Evolutionary conservation across 345 rosid species (phyloP), one percentile per base, ranked within the genome.

Genomic region (Hibiscus mutabilis): DNA sequence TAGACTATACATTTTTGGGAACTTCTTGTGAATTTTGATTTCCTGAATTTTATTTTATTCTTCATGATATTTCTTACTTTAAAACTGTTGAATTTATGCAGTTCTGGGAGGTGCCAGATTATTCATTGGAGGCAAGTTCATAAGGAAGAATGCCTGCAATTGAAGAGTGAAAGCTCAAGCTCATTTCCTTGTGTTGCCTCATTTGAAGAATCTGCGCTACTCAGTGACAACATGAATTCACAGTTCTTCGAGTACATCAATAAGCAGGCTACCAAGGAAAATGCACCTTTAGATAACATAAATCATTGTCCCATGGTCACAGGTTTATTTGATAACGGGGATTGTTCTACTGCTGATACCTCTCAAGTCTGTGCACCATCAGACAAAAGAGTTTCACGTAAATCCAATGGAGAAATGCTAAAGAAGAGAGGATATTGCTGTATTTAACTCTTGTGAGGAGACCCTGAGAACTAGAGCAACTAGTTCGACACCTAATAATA

Each of bases 81-180:
- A 66, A 57, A 13, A 57, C 14, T 65, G 58, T 69, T 76, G 5
- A 62, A 40, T 60, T 40, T 69, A 24, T 80, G 83, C 86, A 92
- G 97, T 82, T 93, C 98, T 27, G 97, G 97, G 42, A 89, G 82
- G 85, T 93, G 98, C 77, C 98, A 93, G 80, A 89, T 93, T 83
- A 78, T 86, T 83, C 98, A 93, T 71, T 93, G 98, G 98, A 90
- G 97, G 86, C 78, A 78, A 82, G 84, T 81, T 66, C 98, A 93
- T 69, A 86, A 80, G 77, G 80, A 87, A 33, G 93, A 90, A 73
- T 93, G 98, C 80, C 77, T 75, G 60, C 85, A 62, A 19, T 66
- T 83, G 74, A 84, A 81, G 55, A 73, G 21, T 63, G 53, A 78
- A 57, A 73, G 81, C 74, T 79, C 84, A 63, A 42, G 81, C 73